Evolutionary conservation across 495 filamentous ascomycete genomes (phyloP), one percentile per base, ranked within the genome.

Genomic region (Talaromyces liani): DNA sequence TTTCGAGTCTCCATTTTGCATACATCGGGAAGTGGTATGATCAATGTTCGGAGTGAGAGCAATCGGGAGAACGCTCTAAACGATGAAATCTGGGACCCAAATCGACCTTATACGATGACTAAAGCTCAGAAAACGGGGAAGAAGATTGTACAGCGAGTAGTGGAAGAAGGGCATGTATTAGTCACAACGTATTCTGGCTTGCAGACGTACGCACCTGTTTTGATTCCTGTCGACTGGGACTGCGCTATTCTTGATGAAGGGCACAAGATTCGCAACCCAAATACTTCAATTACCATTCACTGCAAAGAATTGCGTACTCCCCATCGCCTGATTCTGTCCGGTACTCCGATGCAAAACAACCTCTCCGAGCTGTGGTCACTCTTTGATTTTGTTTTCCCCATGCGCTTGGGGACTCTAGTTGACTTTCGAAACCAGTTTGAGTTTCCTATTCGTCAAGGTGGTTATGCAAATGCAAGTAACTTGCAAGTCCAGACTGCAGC

Each of bases 271-370:
- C 86, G 93, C 22, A 98, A 98, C 69, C 94, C 94, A 2, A 92
- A 98, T 69, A 90, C 93, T 4, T 87, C 85, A 0, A 92, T 97
- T 62, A 96, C 94, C 0, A 89, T 97, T 56, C 88, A 90, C 67
- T 96, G 90, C 81, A 98, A 98, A 71, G 90, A 95, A 68, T 80
- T 98, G 14, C 82, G 86, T 34, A 98, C 94, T 6, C 81, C 87
- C 3, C 93, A 98, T 70, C 87, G 94, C 27, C 80, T 98, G 58
- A 98, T 98, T 64, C 79, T 98, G 5, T 97, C 94, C 0, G 94
- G 94, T 7, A 98, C 94, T 1, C 94, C 94, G 1, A 96, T 98
- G 81, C 94, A 98, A 74, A 98, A 98, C 71, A 97, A 97, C 66
- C 81, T 98, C 12, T 84, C 89, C n/a, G 94, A 98, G 69, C 80